phyloP scores from a whole-genome alignment of 2,329 filamentous ascomycete genomes.

The Aspergillus puulaauensis region DNA sequence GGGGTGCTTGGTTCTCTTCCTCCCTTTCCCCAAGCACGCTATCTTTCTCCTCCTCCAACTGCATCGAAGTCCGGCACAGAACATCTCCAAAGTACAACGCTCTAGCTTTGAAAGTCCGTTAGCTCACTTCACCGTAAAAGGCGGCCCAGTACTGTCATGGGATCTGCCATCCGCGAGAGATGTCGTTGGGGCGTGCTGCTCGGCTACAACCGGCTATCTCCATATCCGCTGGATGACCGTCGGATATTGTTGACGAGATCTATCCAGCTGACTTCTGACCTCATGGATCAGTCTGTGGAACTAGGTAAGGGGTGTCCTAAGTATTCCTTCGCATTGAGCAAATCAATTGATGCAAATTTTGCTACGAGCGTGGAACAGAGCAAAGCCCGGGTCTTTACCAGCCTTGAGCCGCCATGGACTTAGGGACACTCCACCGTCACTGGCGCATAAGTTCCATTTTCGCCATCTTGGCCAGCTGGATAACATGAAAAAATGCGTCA shows the following conservation, averaged over 20 bases:
- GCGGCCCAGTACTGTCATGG: not conserved
- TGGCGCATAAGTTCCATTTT: not conserved
- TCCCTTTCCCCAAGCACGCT: not conserved
- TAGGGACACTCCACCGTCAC: not conserved
- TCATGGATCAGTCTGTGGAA: not conserved
- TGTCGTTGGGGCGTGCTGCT: not conserved
- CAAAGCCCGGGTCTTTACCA: not conserved
- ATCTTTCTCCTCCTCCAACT: slow-evolving; percentile 1
- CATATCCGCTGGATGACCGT: not conserved
- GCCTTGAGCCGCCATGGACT: not conserved
- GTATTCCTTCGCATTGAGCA: not conserved
- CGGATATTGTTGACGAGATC: slow-evolving; percentile 3
- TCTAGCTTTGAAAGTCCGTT: not conserved
- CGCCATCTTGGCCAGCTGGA: not conserved
- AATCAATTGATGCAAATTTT: not conserved
- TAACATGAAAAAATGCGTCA: not conserved
- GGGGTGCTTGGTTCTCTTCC: not conserved
- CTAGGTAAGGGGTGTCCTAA: not conserved
- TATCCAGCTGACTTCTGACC: slow-evolving; percentile 12
- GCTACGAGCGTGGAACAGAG: not conserved
- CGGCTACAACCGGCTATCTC: slow-evolving; percentile 7
- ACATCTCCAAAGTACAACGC: not conserved
- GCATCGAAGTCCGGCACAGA: not conserved
- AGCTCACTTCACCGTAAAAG: not conserved
- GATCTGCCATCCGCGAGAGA: not conserved